phyloP scores from a whole-genome alignment of 2,329 filamentous ascomycete genomes.

The Torrubiellomyces zombiae region DNA sequence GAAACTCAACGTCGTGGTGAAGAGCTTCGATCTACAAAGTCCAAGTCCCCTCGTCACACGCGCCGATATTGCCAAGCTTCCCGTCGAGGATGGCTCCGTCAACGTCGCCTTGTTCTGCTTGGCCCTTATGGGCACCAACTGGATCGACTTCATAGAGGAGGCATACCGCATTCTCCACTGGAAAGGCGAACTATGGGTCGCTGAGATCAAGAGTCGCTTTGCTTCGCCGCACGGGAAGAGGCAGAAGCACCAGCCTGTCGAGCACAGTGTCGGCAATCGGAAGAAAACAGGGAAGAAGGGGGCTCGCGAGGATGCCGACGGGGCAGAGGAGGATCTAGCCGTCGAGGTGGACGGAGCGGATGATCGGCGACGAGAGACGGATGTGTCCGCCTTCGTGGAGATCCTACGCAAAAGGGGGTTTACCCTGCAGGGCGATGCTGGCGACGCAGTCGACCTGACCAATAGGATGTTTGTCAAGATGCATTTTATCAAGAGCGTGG shows the following conservation, averaged over 20 bases:
- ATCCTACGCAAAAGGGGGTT: slow-evolving; percentile 71
- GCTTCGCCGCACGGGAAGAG: too few relatives aligned
- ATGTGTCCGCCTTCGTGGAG: slow-evolving; percentile 74
- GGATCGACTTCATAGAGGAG: slow-evolving; percentile 92
- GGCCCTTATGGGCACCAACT: slow-evolving; percentile 97
- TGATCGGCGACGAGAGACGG: slow-evolving; percentile 54
- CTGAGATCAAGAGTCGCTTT: slow-evolving; percentile 92
- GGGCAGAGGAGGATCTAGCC: slow-evolving; percentile 39
- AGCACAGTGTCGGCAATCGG: slow-evolving; percentile 56
- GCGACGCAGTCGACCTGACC: slow-evolving; percentile 52
- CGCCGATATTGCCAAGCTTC: slow-evolving; percentile 77
- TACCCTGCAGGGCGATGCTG: slow-evolving; percentile 51
- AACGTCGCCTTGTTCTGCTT: slow-evolving; percentile 92
- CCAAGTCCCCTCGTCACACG: slow-evolving; percentile 63
- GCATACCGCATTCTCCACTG: slow-evolving; percentile 81
- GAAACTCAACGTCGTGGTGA: slow-evolving; percentile 55
- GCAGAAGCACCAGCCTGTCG: slow-evolving; percentile 27
- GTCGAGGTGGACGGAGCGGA: slow-evolving; percentile 56
- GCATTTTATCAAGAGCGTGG: slow-evolving; percentile 75
- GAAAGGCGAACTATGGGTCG: slow-evolving; percentile 93
- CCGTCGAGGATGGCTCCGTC: slow-evolving; percentile 54
- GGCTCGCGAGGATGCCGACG: slow-evolving; percentile 22
- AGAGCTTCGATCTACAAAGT: slow-evolving; percentile 75
- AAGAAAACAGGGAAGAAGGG: slow-evolving; percentile 35
- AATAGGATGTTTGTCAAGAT: slow-evolving; percentile 99